Conservation (phyloP, 2,329 filamentous ascomycete species). For the Sphaerulina vaccinii region DNA sequence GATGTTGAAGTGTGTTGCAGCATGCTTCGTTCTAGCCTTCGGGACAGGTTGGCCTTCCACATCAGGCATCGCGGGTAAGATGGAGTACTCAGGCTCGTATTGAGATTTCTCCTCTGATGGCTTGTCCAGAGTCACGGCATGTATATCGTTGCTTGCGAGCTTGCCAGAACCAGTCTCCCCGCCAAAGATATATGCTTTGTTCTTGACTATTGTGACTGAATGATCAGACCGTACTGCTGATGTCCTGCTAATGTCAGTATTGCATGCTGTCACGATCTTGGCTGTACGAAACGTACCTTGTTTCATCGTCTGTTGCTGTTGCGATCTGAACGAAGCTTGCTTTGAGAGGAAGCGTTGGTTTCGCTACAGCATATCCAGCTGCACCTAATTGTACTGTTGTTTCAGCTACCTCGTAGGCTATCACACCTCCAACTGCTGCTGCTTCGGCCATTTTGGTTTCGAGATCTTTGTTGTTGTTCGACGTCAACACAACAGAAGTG, state of each 20-base stretch:
- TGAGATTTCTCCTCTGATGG: constrained; percentile 35
- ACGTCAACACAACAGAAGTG: neutral
- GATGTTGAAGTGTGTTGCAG: constrained; percentile 42
- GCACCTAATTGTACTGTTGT: constrained; percentile 16
- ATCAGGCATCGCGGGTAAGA: constrained; percentile 43
- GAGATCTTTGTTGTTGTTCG: neutral
- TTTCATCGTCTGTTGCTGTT: constrained; percentile 38
- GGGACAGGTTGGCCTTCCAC: constrained; percentile 37
- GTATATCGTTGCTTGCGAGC: constrained; percentile 45
- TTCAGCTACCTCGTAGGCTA: constrained; percentile 20
- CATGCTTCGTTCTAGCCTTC: constrained; percentile 39
- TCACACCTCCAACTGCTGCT: constrained; percentile 17
- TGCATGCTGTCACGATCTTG: neutral
- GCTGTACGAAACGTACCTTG: constrained; percentile 22
- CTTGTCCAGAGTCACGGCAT: constrained; percentile 38
- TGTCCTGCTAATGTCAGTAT: constrained; percentile 21
- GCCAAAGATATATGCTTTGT: constrained; percentile 49
- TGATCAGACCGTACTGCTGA: constrained; percentile 39
- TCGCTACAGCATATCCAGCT: constrained; percentile 32
- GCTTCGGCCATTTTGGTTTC: constrained; percentile 18
- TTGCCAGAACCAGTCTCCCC: constrained; percentile 40
- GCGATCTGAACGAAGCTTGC: constrained; percentile 45
- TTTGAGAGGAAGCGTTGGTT: constrained; percentile 45
- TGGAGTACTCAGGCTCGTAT: constrained; percentile 42
- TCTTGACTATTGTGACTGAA: constrained; percentile 41